A percentile compares a stretch with the other conserved stretches of the same genome.
These are phyloP conservation scores for Raffaelea ambrosiae DNA, from an alignment of 2,329 filamentous ascomycete genomes.

Conservation along the genomic window DNA sequence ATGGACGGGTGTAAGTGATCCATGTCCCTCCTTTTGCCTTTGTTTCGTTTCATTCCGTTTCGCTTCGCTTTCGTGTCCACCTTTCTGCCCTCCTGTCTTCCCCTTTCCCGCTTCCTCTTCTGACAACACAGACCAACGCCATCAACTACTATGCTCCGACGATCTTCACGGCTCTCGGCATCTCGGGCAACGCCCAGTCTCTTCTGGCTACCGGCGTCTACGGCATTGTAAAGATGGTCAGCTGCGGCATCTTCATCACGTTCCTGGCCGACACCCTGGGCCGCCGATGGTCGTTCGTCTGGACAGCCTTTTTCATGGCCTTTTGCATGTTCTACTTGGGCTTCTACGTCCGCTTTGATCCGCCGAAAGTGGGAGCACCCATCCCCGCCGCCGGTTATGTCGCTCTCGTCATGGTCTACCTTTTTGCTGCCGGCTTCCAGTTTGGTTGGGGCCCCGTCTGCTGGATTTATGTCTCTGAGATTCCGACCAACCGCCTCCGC, in stretches of 20 bases:
- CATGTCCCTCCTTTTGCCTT: background rate
- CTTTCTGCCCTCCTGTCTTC: background rate
- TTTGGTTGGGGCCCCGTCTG: slow-evolving; percentile 56
- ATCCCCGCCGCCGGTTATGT: slow-evolving; percentile 41
- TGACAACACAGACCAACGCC: slow-evolving; percentile 8
- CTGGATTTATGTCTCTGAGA: slow-evolving; percentile 53
- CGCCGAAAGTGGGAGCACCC: slow-evolving; percentile 24
- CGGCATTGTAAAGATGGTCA: slow-evolving; percentile 51
- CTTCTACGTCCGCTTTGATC: slow-evolving; percentile 46
- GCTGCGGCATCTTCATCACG: slow-evolving; percentile 47
- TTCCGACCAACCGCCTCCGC: slow-evolving; percentile 49
- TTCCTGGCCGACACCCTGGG: slow-evolving; percentile 53
- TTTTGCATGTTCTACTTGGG: slow-evolving; percentile 52
- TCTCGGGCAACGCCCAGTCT: slow-evolving; percentile 36
- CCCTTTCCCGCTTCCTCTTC: background rate
- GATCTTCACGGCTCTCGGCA: slow-evolving; percentile 22
- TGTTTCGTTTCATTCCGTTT: no score
- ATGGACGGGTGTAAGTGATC: slow-evolving; percentile 30
- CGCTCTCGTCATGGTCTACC: slow-evolving; percentile 50
- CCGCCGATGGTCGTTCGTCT: slow-evolving; percentile 43
- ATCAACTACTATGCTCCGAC: slow-evolving; percentile 23
- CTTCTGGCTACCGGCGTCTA: slow-evolving; percentile 56
- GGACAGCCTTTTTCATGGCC: slow-evolving; percentile 31
- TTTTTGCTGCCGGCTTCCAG: slow-evolving; percentile 55
- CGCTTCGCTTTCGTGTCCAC: background rate